Evolutionary conservation across 306 rosid species (phyloP).

Genomic region (Gynostemma pentaphyllum): DNA sequence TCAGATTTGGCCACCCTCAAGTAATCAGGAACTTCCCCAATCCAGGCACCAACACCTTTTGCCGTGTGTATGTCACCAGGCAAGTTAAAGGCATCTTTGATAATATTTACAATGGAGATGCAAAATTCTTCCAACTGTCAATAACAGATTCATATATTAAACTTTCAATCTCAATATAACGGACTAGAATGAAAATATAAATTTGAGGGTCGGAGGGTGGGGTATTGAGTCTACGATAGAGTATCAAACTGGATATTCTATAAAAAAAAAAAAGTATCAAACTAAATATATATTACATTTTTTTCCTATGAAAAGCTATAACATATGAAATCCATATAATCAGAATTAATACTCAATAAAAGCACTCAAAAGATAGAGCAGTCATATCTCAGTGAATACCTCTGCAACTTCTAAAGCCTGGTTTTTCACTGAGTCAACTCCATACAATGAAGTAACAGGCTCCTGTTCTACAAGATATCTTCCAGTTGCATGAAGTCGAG

Average conservation of each 20-base stretch:
- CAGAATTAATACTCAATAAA: too few relatives aligned
- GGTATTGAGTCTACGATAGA: neutral
- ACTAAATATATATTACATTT: neutral
- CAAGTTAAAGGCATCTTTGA: conserved; percentile 65
- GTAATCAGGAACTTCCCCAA: conserved; percentile 66
- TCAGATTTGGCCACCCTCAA: conserved; percentile 26
- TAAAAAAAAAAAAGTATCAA: neutral
- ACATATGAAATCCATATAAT: neutral
- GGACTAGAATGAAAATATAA: neutral
- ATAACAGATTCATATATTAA: conserved; percentile 17
- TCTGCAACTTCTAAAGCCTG: conserved; percentile 30
- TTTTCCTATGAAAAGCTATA: neutral
- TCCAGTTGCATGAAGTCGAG: conserved; percentile 31
- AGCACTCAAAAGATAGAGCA: neutral
- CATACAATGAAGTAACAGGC: conserved; percentile 33
- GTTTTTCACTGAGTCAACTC: conserved; percentile 27
- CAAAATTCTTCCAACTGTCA: conserved; percentile 62
- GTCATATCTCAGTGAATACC: conserved; percentile 33
- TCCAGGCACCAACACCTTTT: conserved; percentile 55
- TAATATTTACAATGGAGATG: conserved; percentile 36
- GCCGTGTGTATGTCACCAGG: conserved; percentile 43
- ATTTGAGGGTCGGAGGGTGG: too few relatives aligned
- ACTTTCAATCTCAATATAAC: neutral
- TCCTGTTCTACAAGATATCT: conserved; percentile 23
- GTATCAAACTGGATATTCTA: too few relatives aligned